Conservation (phyloP, 2,329 filamentous ascomycete species). For the Nemania abortiva region DNA sequence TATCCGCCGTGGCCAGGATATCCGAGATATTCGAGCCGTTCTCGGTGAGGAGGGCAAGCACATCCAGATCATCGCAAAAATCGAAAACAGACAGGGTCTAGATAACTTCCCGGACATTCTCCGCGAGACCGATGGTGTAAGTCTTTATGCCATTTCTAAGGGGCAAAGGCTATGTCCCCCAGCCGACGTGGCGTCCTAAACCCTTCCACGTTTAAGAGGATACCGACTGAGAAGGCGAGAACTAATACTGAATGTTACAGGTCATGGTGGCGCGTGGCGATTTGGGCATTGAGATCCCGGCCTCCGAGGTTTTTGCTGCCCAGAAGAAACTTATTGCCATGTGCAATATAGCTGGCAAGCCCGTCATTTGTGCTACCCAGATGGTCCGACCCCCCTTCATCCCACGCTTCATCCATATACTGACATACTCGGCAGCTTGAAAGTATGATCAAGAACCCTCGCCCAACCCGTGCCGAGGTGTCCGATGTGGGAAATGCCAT, state of each 20-base stretch:
- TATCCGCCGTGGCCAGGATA: slow-evolving; percentile 94
- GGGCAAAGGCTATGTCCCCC: background rate
- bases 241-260: background rate
- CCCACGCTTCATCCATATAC: background rate
- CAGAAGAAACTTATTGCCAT: slow-evolving; percentile 99
- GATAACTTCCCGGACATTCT: slow-evolving; percentile 99
- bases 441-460: slow-evolving; percentile 99
- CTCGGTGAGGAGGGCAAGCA: slow-evolving; percentile 92
- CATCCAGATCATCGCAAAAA: slow-evolving; percentile 99
- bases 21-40: slow-evolving; percentile 88
- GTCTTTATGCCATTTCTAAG: background rate
- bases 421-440: slow-evolving; percentile 67
- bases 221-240: background rate
- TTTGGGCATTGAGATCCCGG: slow-evolving; percentile 97
- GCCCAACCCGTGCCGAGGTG: slow-evolving; percentile 97
- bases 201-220: background rate
- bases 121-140: slow-evolving; percentile 88
- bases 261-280: slow-evolving; percentile 99
- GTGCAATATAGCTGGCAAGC: slow-evolving; percentile 99
- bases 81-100: slow-evolving; percentile 99
- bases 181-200: background rate
- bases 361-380: slow-evolving; percentile 98
- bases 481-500: slow-evolving; percentile 98
- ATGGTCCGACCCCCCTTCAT: slow-evolving; percentile 66
- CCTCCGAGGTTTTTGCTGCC: slow-evolving; percentile 97